Evolutionary conservation across 2,329 filamentous ascomycete species (phyloP), one percentile per base, ranked within the genome.

Genomic region (Ophioceras dolichostomum): DNA sequence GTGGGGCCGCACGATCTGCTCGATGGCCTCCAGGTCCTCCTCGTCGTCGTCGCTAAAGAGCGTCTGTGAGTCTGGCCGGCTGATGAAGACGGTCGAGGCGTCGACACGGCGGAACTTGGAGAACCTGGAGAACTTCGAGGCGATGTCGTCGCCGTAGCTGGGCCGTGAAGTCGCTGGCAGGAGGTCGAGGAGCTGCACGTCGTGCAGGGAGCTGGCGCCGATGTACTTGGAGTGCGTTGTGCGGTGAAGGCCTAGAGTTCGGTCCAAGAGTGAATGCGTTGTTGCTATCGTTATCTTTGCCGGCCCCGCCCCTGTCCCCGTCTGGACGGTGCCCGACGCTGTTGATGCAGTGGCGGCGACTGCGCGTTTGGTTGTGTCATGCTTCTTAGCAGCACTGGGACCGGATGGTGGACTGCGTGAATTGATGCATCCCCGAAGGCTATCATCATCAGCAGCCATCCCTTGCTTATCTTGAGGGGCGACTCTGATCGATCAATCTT

Each of bases 1-100:
- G 55, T 91, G 73, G 4, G 83, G 81, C 17, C 76, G 71, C 24
- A 94, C 80, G 29, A 86, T 21, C 13, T 16, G n/a, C 27, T 44
- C 42, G 14, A 47, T 36, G n/a, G 31, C 34, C 9, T 41, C 39
- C 10, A 31, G 21, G n/a, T 41, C 40, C 6, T 36, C 38, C 14
- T 34, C 32, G 16, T 39, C 37, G 34, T 41, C 34, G 17, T 12
- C 33, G 19, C 27, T 40, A 29, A 46, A 46, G 55, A 43, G 41
- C 0, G 48, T 45, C 29, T 44, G 39, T 17, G 38, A 37, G 38
- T 53, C 50, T 12, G 41, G 41, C 5, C 45, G 44, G 10, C 43
- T 42, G 20, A 51, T 31, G 20, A 53, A 53, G 1, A 46, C 47
- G 16, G 45, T 45, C 5, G 30, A 20, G 17, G 41, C 38, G 18